Base-by-base conservation (phyloP, 169 alveolate genomes). In the Cryptosporidium xiaoi region DNA sequence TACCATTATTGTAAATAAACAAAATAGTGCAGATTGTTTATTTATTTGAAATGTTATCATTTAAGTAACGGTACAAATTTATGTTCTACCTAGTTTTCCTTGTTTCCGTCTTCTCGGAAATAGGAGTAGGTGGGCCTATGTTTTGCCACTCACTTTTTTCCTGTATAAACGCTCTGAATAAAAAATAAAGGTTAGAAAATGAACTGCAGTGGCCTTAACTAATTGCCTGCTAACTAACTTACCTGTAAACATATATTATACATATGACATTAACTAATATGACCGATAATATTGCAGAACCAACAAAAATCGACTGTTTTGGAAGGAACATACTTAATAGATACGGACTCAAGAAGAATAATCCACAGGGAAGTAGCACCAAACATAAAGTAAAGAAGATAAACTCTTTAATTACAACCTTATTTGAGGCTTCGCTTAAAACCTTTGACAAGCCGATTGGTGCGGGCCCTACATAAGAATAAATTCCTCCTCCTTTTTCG, bases 141-240 rank as follows among this genome's bases (percentile, higher is more conserved):
- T 77, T 56, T 27, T 77, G 77, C 87, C 87, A 77, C 29, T 77
- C 87, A 44, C 87, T 50, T 62, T 77, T 77, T 48, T 77, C 87
- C n/a, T 77, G 87, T 27, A 77, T 48, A 77, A 60, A 77, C 15
- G 87, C 87, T 20, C 87, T 77, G 33, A 15, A 18, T 40, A 15
- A 40, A 15, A 44, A 2, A 36, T 15, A 20, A 1, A 3, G 2
- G 12, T 65, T 65, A 65, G 13, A 24, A 12, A 65, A 65, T 24
- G 20, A 65, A 65, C n/a, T 27, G 2, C 20, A 1, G 15, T n/a
- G 1, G 10, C 20, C 20, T 1, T 16, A n/a, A 24, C 2, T 15
- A 56, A 15, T 16, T 15, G 12, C 10, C 24, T 1, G 0, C 20
- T 20, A 20, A 34, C 24, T 40, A 62, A 77, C 87, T 60, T 77